Evolutionary conservation across 768 basidiomycete genomes (phyloP).

Genomic region (Mycena filopes): DNA sequence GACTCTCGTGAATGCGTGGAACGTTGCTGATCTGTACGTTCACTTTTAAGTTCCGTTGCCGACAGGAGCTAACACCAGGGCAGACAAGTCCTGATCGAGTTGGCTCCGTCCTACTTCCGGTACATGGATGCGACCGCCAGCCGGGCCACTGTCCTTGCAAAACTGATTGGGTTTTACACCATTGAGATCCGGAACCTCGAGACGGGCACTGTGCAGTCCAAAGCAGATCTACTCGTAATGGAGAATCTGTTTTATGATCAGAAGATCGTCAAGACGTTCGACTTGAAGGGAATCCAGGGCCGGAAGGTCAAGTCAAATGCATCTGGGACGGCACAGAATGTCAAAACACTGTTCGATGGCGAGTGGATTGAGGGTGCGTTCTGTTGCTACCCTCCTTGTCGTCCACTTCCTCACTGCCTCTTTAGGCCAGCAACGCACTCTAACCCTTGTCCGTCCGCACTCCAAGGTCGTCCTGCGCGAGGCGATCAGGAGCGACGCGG

Average conservation of each 20-base stretch:
- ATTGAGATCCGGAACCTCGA: slow-evolving; percentile 81
- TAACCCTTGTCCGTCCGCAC: slow-evolving; percentile 75
- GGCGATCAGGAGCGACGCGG: slow-evolving; percentile 76
- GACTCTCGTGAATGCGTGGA: slow-evolving; percentile 88
- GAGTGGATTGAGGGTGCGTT: slow-evolving; percentile 84
- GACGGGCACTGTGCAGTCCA: slow-evolving; percentile 69
- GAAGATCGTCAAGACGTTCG: slow-evolving; percentile 76
- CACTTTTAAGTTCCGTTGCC: not conserved
- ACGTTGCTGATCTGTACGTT: slow-evolving; percentile 83
- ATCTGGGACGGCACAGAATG: slow-evolving; percentile 44
- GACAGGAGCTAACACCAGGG: slow-evolving; percentile 7
- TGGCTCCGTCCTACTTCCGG: slow-evolving; percentile 82
- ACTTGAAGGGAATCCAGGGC: slow-evolving; percentile 86
- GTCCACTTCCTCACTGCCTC: not conserved
- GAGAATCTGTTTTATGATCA: slow-evolving; percentile 84
- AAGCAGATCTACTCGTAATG: slow-evolving; percentile 85
- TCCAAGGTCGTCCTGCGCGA: slow-evolving; percentile 78
- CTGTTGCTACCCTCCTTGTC: too few species aligned
- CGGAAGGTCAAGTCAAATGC: slow-evolving; percentile 69
- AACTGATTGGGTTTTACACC: slow-evolving; percentile 85
- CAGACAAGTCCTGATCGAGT: slow-evolving; percentile 82
- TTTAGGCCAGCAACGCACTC: slow-evolving; percentile 70
- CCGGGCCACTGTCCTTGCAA: slow-evolving; percentile 76
- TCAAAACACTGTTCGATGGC: slow-evolving; percentile 78
- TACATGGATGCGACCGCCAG: slow-evolving; percentile 79